phyloP scores from a whole-genome alignment of 495 filamentous ascomycete species.

The Aspergillus diversus region DNA sequence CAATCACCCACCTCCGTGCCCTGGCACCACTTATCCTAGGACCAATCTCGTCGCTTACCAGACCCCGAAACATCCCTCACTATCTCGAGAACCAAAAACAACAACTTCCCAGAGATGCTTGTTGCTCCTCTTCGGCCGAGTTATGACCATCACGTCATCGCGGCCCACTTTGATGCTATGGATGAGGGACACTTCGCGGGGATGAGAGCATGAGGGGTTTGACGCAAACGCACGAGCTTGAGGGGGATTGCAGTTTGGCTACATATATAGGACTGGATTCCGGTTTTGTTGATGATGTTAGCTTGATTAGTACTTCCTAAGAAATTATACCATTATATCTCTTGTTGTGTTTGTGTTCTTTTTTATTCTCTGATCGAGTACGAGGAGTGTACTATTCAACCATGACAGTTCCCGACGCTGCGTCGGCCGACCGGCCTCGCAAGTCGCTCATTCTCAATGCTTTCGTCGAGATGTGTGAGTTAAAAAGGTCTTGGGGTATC shows the following conservation, averaged over 20 bases:
- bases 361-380: background rate
- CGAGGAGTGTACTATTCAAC: conserved; percentile 14
- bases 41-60: no score
- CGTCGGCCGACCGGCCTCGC: conserved; percentile 22
- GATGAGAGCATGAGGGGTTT: background rate
- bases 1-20: no score
- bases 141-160: conserved; percentile 41
- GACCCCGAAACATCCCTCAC: no score
- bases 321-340: no score
- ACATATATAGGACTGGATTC: no score
- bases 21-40: no score
- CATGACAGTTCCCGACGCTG: conserved; percentile 9
- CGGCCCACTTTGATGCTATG: conserved; percentile 48
- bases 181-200: conserved; percentile 21
- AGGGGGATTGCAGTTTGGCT: background rate
- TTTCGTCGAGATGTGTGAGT: conserved; percentile 59
- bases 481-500: no score
- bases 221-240: background rate
- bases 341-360: no score
- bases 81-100: no score
- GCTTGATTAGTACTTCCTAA: no score
- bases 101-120: background rate
- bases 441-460: conserved; percentile 63
- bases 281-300: no score
- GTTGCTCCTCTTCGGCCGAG: conserved; percentile 11